These are phyloP conservation scores for Pistacia vera DNA, from an alignment of 345 rosid genomes.

Conservation along the genomic window DNA sequence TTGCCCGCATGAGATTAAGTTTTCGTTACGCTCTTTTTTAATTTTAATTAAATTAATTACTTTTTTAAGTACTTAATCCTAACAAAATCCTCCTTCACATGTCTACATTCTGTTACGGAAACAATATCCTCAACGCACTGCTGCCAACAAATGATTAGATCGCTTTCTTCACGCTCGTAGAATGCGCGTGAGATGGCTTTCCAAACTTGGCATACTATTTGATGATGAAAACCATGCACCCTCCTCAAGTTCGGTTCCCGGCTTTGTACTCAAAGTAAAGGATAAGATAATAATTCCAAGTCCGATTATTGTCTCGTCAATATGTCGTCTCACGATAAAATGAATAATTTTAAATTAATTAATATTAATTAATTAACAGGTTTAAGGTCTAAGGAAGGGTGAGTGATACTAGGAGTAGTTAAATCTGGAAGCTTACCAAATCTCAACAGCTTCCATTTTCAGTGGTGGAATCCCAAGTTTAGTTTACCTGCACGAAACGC, in stretches of 20 bases:
- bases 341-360: not conserved
- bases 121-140: too few species aligned
- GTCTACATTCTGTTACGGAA: too few species aligned
- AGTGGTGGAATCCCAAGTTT: slow-evolving; percentile 25
- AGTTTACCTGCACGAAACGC: not conserved
- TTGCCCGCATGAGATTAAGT: not conserved
- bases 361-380: not conserved
- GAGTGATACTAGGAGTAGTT: not conserved
- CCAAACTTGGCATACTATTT: not conserved
- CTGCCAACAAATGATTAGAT: not conserved
- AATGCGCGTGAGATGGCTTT: not conserved
- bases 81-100: not conserved
- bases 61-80: not conserved
- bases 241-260: slow-evolving; percentile 9
- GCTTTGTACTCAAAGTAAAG: slow-evolving; percentile 11
- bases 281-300: not conserved
- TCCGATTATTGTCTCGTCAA: not conserved
- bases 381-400: not conserved
- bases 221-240: slow-evolving; percentile 21
- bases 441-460: slow-evolving; percentile 21
- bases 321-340: slow-evolving; percentile 15
- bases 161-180: not conserved
- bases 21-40: not conserved
- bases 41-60: not conserved
- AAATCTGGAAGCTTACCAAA: slow-evolving; percentile 20